Percentiles rank a stretch among this genome's conserved stretches.
These are phyloP conservation scores for Eimeria sp. DNA, from an alignment of 169 alveolate species.

Conservation along the genomic window DNA sequence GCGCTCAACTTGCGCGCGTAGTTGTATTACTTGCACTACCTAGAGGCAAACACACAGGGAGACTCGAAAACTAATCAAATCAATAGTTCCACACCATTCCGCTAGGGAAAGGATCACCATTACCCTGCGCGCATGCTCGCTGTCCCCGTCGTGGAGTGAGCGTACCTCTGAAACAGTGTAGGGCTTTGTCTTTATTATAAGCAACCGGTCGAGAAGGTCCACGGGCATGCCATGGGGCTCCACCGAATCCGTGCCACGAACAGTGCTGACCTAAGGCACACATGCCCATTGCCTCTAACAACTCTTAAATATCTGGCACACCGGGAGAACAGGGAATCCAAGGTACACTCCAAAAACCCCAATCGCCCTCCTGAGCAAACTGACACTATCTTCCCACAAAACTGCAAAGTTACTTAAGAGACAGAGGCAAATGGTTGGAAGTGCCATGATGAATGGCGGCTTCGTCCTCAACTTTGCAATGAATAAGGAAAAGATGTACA, in stretches of 20 bases:
- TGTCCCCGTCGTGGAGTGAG: background rate
- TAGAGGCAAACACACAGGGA: background rate
- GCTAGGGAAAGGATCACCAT: background rate
- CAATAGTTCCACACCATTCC: background rate
- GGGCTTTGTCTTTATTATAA: slow-evolving; percentile 99
- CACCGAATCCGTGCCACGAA: slow-evolving; percentile 97
- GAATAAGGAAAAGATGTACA: background rate
- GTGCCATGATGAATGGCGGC: background rate
- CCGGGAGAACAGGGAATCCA: background rate
- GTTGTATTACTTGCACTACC: slow-evolving; percentile 94
- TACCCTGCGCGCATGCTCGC: background rate
- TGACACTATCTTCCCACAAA: background rate
- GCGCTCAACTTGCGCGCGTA: slow-evolving; percentile 98
- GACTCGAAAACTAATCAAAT: background rate
- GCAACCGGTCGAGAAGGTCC: slow-evolving; percentile 98
- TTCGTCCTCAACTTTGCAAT: background rate
- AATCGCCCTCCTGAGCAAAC: background rate
- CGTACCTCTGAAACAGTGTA: slow-evolving; percentile 95
- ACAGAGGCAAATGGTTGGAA: background rate
- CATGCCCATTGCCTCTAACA: background rate
- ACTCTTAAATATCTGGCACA: background rate
- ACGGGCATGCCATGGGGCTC: slow-evolving; percentile 99
- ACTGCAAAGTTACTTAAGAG: background rate
- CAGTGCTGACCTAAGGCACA: slow-evolving; percentile 84
- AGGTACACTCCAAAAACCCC: too few species aligned